A percentile compares a stretch with the other conserved stretches of the same genome.
phyloP scores from a whole-genome alignment of 257 asterid genomes.

The Orobanche coerulescens region DNA sequence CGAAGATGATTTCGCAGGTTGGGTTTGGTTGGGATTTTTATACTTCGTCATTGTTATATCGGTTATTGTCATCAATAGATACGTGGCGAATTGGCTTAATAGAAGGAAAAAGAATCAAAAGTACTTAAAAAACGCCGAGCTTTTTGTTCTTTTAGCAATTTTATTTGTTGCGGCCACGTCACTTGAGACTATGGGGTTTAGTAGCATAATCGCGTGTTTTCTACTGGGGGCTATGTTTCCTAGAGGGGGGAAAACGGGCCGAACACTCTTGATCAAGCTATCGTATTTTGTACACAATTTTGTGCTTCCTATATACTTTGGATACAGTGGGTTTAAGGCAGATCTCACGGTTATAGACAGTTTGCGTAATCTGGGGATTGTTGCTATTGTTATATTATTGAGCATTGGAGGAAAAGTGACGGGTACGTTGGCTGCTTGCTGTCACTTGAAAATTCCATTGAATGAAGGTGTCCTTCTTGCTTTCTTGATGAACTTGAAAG shows the following conservation, averaged over 20 bases:
- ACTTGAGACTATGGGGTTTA: conserved; percentile 69
- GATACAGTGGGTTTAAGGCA: conserved; percentile 85
- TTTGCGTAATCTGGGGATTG: conserved; percentile 39
- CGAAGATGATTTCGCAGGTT: background rate
- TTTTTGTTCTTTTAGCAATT: conserved; percentile 54
- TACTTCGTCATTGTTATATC: conserved; percentile 37
- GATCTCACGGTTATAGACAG: conserved; percentile 47
- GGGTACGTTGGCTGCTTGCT: conserved; percentile 79
- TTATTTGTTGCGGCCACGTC: conserved; percentile 61
- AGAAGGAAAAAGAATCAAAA: conserved; percentile 66
- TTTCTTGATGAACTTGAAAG: conserved; percentile 92
- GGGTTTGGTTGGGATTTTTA: conserved; percentile 38
- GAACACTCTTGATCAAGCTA: conserved; percentile 75
- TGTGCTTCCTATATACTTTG: conserved; percentile 86
- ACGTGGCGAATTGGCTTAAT: conserved; percentile 59
- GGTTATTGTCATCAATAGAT: conserved; percentile 46
- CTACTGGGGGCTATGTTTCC: conserved; percentile 83
- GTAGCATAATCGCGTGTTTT: conserved; percentile 79
- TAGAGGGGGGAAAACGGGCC: conserved; percentile 80
- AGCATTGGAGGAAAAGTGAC: conserved; percentile 91
- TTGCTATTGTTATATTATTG: conserved; percentile 51
- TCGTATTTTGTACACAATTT: conserved; percentile 74
- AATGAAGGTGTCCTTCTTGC: conserved; percentile 89
- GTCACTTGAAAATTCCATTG: conserved; percentile 67
- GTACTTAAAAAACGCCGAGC: conserved; percentile 69